Conservation (phyloP, 805 yeast species). For the Pichia exigua region DNA sequence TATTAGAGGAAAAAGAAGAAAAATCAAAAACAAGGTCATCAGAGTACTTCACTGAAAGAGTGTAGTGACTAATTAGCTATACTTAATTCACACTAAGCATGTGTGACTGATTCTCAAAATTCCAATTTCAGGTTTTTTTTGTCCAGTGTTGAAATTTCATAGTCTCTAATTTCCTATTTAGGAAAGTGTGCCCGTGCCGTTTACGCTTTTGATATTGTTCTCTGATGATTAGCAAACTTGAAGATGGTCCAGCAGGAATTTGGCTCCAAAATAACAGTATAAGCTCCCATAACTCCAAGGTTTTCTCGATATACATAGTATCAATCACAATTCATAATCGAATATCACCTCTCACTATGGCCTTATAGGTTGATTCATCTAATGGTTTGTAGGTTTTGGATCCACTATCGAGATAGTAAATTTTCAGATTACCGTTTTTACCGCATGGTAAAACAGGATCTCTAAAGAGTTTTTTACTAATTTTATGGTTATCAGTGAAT, state of each 20-base stretch:
- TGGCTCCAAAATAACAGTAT: no score
- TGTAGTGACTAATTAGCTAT: not conserved
- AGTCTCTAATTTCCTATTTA: not conserved
- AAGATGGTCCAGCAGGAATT: not conserved
- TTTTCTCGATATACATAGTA: no score
- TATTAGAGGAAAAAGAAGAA: not conserved
- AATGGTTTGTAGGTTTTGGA: conserved; percentile 47
- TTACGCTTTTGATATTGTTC: no score
- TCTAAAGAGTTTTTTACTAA: conserved; percentile 60
- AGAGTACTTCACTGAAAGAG: no score
- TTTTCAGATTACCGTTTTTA: conserved; percentile 44
- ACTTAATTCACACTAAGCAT: not conserved
- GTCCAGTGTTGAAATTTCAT: no score
- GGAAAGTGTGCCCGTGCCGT: not conserved
- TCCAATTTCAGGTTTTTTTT: no score
- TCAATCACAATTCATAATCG: conserved; percentile 1
- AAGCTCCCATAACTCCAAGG: no score
- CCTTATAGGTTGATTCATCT: conserved; percentile 48
- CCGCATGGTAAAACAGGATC: conserved; percentile 68
- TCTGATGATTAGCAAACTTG: no score
- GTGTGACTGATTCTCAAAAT: not conserved
- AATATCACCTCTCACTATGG: conserved; percentile 18
- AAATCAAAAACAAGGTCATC: no score
- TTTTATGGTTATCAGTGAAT: conserved; percentile 75
- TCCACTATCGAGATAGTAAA: conserved; percentile 57